These are phyloP conservation scores for Aphanomyces invadans DNA, from an alignment of 352 stramenopile genomes.

Conservation along the genomic window DNA sequence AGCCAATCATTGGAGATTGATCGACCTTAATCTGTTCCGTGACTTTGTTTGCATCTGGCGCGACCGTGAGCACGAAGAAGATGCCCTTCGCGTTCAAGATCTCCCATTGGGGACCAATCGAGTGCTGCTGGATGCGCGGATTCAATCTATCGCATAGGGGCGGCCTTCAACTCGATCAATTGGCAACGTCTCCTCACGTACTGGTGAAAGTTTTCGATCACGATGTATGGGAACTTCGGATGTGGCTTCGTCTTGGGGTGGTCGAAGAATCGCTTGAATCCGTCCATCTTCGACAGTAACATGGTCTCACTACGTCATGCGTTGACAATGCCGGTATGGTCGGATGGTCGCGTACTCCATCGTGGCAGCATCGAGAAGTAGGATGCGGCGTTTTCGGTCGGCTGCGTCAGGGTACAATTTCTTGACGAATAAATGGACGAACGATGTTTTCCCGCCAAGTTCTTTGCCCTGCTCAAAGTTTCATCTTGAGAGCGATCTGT, in stretches of 20 bases:
- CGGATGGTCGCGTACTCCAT: slow-evolving; percentile 36
- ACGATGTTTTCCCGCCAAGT: slow-evolving; percentile 43
- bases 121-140: slow-evolving; percentile 54
- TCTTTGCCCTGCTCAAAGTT: slow-evolving; percentile 34
- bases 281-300: slow-evolving; percentile 36
- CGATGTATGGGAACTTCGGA: slow-evolving; percentile 30
- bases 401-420: slow-evolving; percentile 26
- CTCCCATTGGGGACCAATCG: slow-evolving; percentile 41
- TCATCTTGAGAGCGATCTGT: not conserved
- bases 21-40: slow-evolving; percentile 50
- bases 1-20: no score
- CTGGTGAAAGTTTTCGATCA: slow-evolving; percentile 55
- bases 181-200: no score
- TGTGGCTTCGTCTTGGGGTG: slow-evolving; percentile 25
- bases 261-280: slow-evolving; percentile 28
- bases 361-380: slow-evolving; percentile 36
- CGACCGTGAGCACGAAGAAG: slow-evolving; percentile 47
- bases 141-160: slow-evolving; percentile 33
- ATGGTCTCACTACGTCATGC: slow-evolving; percentile 41
- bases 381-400: slow-evolving; percentile 29
- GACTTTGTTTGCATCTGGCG: slow-evolving; percentile 46
- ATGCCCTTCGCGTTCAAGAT: slow-evolving; percentile 44
- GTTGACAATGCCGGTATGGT: no score
- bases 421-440: slow-evolving; percentile 38
- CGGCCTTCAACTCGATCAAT: no score